Conservation (phyloP, 805 yeast species). For the Spathaspora boniae region DNA sequence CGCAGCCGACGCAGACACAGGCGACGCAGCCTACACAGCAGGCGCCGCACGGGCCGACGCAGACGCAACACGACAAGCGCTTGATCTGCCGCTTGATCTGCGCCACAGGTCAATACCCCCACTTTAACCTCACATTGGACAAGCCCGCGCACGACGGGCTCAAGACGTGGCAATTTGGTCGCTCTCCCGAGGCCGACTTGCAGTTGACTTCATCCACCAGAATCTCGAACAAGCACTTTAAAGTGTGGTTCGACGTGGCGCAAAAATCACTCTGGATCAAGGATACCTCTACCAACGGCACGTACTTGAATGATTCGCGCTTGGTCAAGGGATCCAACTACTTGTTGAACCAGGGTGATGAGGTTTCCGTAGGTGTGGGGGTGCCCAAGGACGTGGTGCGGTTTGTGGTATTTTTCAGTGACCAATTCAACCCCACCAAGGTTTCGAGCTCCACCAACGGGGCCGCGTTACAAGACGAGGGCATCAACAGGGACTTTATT, state of each 20-base stretch:
- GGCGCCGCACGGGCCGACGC: constrained; percentile 30
- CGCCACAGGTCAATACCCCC: constrained; percentile 49
- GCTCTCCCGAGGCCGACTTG: constrained; percentile 65
- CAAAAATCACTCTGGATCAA: constrained; percentile 57
- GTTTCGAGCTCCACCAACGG: constrained; percentile 17
- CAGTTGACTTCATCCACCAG: constrained; percentile 55
- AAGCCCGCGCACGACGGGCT: constrained; percentile 20
- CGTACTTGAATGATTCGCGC: constrained; percentile 72
- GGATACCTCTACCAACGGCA: constrained; percentile 90
- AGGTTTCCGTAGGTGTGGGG: constrained; percentile 85
- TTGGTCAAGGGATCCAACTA: constrained; percentile 76
- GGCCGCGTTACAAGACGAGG: constrained; percentile 35
- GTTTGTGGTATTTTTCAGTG: constrained; percentile 51
- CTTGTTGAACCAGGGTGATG: constrained; percentile 88
- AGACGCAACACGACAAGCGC: constrained; percentile 25
- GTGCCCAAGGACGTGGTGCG: constrained; percentile 63
- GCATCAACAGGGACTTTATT: constrained; percentile 68
- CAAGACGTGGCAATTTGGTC: constrained; percentile 68
- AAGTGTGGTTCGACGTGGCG: constrained; percentile 61
- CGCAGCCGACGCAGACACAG: constrained; percentile 33
- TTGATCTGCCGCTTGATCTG: constrained; percentile 57
- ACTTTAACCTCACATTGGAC: constrained; percentile 20
- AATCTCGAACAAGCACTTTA: constrained; percentile 71
- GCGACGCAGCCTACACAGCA: constrained; percentile 41
- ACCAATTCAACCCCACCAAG: constrained; percentile 31